Evolutionary conservation across 768 basidiomycete species (phyloP).

Genomic region (Wakefieldia striispora): DNA sequence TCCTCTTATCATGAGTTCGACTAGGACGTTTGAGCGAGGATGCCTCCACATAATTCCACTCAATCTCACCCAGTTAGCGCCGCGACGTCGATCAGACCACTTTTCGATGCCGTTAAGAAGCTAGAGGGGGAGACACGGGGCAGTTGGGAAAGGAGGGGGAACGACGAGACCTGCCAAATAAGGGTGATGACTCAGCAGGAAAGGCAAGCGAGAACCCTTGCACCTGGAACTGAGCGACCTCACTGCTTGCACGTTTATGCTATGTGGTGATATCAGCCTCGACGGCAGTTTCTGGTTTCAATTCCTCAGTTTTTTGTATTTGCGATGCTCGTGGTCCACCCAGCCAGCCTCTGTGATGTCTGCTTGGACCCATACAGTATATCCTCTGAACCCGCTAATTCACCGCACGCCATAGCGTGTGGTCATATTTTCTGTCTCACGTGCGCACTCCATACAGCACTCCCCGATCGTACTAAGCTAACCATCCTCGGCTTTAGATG

Average conservation of each 20-base stretch:
- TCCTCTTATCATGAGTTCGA: too few relatives aligned
- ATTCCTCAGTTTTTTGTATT: conserved; percentile 22
- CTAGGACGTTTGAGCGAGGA: too few relatives aligned
- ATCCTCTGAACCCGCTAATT: conserved; percentile 46
- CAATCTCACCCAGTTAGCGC: too few relatives aligned
- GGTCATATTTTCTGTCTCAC: conserved; percentile 73
- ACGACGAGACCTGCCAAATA: conserved; percentile 21
- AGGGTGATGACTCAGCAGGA: conserved; percentile 23
- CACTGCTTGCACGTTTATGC: conserved; percentile 32
- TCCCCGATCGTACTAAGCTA: conserved; percentile 11
- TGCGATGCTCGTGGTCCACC: conserved; percentile 61
- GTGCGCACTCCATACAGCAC: conserved; percentile 41
- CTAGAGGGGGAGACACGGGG: background rate
- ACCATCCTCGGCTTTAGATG: conserved; percentile 41
- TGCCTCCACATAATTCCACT: too few relatives aligned
- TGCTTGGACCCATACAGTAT: conserved; percentile 61
- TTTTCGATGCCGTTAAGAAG: conserved; percentile 20
- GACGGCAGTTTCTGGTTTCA: conserved; percentile 27
- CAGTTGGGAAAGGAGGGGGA: background rate
- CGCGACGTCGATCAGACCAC: conserved; percentile 28
- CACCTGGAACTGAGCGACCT: conserved; percentile 14
- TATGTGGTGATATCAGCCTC: conserved; percentile 33
- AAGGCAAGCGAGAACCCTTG: conserved; percentile 17
- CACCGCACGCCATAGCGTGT: conserved; percentile 72
- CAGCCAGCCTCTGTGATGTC: conserved; percentile 73